These are phyloP conservation scores for Trichoderma koningii DNA, from an alignment of 2,329 filamentous ascomycete genomes.

Conservation along the genomic window DNA sequence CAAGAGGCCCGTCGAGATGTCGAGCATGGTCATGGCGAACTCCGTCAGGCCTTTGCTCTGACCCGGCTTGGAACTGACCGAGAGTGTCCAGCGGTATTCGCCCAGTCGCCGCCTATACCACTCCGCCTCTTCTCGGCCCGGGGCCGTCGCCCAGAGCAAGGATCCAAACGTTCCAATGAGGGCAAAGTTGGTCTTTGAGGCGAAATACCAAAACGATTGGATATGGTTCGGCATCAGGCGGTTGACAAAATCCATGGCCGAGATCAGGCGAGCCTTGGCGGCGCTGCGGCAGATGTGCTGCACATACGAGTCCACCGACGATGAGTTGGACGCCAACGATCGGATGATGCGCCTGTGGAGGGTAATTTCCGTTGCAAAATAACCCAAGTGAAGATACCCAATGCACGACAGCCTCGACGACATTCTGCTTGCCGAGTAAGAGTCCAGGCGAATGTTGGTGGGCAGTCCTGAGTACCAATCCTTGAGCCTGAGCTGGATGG, in stretches of 20 bases:
- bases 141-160: constrained; percentile 84
- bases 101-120: constrained; percentile 85
- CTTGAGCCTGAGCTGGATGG: constrained; percentile 78
- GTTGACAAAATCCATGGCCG: constrained; percentile 97
- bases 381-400: constrained; percentile 84
- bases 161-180: constrained; percentile 93
- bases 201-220: constrained; percentile 90
- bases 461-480: constrained; percentile 79
- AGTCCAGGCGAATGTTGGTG: constrained; percentile 65
- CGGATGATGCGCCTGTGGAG: constrained; percentile 89
- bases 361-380: constrained; percentile 92
- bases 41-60: constrained; percentile 60
- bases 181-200: constrained; percentile 87
- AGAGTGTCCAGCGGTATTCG: constrained; percentile 93
- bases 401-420: constrained; percentile 58
- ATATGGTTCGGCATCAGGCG: constrained; percentile 83
- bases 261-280: constrained; percentile 90
- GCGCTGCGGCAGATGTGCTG: constrained; percentile 91
- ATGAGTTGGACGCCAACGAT: constrained; percentile 58
- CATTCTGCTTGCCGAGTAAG: constrained; percentile 41
- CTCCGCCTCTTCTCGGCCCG: constrained; percentile 83
- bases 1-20: constrained; percentile 68
- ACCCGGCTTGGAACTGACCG: constrained; percentile 75
- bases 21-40: constrained; percentile 77
- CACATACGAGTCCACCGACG: constrained; percentile 71